Evolutionary conservation across 805 yeast species (phyloP).

Genomic region (Yarrowia yakushimensis): DNA sequence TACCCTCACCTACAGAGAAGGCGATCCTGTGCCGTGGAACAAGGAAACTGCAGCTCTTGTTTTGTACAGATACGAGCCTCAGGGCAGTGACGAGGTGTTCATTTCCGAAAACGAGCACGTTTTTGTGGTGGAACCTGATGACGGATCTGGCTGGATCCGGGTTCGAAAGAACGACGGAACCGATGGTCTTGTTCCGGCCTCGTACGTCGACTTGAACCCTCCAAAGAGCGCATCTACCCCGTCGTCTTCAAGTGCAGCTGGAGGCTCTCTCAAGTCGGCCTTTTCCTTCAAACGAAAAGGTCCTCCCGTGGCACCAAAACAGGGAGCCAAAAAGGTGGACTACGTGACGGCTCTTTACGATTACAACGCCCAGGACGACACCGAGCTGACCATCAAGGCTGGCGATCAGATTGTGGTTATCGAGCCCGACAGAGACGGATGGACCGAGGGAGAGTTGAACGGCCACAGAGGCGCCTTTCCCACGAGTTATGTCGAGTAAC

Average conservation of each 20-base stretch:
- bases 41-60: background rate
- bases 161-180: slow-evolving; percentile 50
- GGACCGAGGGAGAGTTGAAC: slow-evolving; percentile 87
- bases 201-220: slow-evolving; percentile 56
- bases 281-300: slow-evolving; percentile 47
- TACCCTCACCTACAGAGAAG: background rate
- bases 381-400: slow-evolving; percentile 65
- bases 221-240: slow-evolving; percentile 29
- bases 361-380: slow-evolving; percentile 72
- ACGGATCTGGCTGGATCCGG: slow-evolving; percentile 91
- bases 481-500: slow-evolving; percentile 49
- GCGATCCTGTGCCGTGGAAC: slow-evolving; percentile 4
- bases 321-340: slow-evolving; percentile 62
- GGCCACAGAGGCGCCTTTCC: slow-evolving; percentile 74
- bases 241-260: slow-evolving; percentile 26
- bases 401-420: slow-evolving; percentile 68
- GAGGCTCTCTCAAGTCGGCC: slow-evolving; percentile 33
- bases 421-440: slow-evolving; percentile 71
- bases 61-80: slow-evolving; percentile 59
- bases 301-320: slow-evolving; percentile 76
- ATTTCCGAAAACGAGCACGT: slow-evolving; percentile 60
- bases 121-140: slow-evolving; percentile 61
- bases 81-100: slow-evolving; percentile 72
- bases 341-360: slow-evolving; percentile 64
- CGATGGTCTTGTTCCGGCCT: slow-evolving; percentile 80